These are phyloP conservation scores for Persicaria tinctoria DNA, from an alignment of 148 eudicot species.

Conservation along the genomic window DNA sequence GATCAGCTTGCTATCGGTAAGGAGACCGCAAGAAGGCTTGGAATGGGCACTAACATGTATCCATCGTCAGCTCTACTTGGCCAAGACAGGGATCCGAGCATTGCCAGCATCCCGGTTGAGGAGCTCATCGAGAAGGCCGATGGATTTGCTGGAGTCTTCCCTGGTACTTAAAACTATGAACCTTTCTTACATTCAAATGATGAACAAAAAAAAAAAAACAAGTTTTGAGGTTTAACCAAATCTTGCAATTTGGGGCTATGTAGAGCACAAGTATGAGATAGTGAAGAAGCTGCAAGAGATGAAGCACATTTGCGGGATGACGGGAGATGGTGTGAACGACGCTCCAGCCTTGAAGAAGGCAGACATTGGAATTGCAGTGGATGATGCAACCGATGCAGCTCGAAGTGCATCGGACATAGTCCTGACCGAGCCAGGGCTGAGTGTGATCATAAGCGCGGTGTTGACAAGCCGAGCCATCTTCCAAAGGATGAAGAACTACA, in stretches of 20 bases:
- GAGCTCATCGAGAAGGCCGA: constrained; percentile 21
- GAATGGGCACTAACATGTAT: constrained; percentile 13
- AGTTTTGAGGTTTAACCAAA: neutral
- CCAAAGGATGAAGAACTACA: constrained; percentile 24
- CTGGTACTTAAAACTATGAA: neutral
- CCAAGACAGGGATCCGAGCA: neutral
- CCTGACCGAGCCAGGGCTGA: constrained; percentile 19
- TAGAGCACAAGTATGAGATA: constrained; percentile 22
- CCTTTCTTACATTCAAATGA: neutral
- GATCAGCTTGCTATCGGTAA: constrained; percentile 13
- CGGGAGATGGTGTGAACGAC: constrained; percentile 22
- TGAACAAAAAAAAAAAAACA: neutral
- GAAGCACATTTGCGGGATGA: constrained; percentile 22
- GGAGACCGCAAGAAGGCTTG: constrained; percentile 12
- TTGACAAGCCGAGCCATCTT: constrained; percentile 22
- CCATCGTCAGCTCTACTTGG: neutral
- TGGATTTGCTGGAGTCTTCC: constrained; percentile 13
- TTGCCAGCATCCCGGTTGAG: constrained; percentile 4
- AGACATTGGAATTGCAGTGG: constrained; percentile 21
- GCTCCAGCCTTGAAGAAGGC: constrained; percentile 19
- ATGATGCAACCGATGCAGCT: constrained; percentile 24
- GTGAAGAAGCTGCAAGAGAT: constrained; percentile 23
- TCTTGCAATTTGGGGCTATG: neutral
- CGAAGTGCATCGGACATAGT: constrained; percentile 22
- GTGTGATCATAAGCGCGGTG: constrained; percentile 20